Evolutionary conservation across 2,329 filamentous ascomycete genomes (phyloP).

Genomic region (Cordyceps javanica): DNA sequence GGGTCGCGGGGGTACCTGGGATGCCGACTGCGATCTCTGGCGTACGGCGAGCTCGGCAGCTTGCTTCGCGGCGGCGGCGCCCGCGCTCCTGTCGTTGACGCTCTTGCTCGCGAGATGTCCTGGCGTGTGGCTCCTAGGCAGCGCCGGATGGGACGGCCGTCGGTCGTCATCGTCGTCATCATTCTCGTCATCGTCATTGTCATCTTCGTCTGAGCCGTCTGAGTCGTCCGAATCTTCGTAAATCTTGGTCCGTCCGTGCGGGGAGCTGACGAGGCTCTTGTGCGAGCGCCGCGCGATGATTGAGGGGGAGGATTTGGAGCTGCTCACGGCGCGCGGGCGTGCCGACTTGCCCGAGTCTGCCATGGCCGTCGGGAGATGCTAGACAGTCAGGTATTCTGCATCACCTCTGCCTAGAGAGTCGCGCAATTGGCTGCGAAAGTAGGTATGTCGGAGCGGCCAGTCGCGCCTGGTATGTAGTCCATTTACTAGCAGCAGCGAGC

Average conservation of each 20-base stretch:
- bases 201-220: constrained; percentile 30
- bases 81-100: constrained; percentile 41
- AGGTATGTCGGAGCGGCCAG: background rate
- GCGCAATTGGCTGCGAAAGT: background rate
- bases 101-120: constrained; percentile 56
- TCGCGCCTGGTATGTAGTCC: background rate
- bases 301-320: background rate
- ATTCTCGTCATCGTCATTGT: constrained; percentile 26
- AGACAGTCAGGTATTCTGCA: background rate
- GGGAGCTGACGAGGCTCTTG: constrained; percentile 6
- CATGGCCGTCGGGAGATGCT: background rate
- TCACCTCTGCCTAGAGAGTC: background rate
- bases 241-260: constrained; percentile 23
- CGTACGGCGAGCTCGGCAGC: constrained; percentile 47
- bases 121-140: constrained; percentile 54
- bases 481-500: too few species aligned
- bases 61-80: constrained; percentile 18
- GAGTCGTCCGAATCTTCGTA: constrained; percentile 31
- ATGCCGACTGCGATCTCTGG: constrained; percentile 47
- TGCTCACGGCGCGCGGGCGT: constrained; percentile 3
- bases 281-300: constrained; percentile 3
- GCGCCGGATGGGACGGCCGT: constrained; percentile 22
- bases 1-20: constrained; percentile 27
- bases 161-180: constrained; percentile 27
- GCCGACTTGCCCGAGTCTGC: constrained; percentile 8